These are phyloP conservation scores for Marasmius tenuissimus DNA, from an alignment of 1,284 basidiomycete genomes.

Conservation along the genomic window DNA sequence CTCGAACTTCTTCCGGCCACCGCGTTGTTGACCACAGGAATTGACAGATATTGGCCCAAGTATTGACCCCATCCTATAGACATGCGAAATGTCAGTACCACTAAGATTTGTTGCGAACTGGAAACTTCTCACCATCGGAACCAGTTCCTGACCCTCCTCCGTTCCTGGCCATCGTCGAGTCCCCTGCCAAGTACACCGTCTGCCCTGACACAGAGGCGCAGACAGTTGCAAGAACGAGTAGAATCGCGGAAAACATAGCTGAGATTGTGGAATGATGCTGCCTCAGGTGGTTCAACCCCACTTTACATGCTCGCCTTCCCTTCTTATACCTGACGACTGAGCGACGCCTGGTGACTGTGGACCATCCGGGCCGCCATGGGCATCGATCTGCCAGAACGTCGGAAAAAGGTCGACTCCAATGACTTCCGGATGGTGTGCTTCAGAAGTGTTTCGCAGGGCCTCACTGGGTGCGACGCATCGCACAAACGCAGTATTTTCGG, in stretches of 20 bases:
- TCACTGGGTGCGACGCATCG: too few relatives aligned
- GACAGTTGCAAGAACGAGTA: background rate
- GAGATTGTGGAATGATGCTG: background rate
- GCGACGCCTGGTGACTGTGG: too few relatives aligned
- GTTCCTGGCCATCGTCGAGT: constrained; percentile 32
- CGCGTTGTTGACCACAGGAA: constrained; percentile 44
- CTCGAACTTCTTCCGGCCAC: constrained; percentile 47
- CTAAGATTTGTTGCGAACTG: background rate
- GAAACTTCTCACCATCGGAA: constrained; percentile 2
- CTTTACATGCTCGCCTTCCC: too few relatives aligned
- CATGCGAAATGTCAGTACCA: background rate
- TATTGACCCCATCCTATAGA: constrained; percentile 45
- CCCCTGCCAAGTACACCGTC: constrained; percentile 8
- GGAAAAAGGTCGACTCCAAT: too few relatives aligned
- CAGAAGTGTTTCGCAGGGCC: too few relatives aligned
- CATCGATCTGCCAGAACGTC: too few relatives aligned
- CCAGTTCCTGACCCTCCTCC: constrained; percentile 30
- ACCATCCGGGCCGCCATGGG: too few relatives aligned
- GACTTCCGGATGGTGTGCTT: too few relatives aligned
- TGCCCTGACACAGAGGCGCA: background rate
- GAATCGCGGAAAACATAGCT: background rate
- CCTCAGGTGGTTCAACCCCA: background rate
- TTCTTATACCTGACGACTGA: too few relatives aligned
- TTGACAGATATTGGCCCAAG: constrained; percentile 37
- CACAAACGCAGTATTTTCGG: too few relatives aligned